phyloP scores from a whole-genome alignment of 2,329 filamentous ascomycete genomes.

The Cladosporium sp. region DNA sequence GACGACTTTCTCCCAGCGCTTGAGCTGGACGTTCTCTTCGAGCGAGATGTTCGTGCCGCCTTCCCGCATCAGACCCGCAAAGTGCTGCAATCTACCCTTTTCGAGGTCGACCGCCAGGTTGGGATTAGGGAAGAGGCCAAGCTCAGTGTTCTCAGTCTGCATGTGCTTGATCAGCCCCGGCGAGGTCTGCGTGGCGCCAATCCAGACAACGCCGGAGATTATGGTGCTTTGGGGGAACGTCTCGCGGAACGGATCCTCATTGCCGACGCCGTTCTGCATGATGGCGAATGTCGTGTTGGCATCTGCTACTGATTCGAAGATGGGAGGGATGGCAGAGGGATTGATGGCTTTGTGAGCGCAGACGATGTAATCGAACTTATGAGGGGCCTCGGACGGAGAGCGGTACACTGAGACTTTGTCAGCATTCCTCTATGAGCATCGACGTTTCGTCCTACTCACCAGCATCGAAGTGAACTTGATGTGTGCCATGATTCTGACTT shows the following conservation, averaged over 20 bases:
- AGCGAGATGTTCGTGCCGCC: conserved; percentile 46
- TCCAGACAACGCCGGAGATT: conserved; percentile 54
- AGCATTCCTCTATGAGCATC: conserved; percentile 17
- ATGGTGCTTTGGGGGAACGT: conserved; percentile 51
- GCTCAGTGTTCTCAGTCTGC: conserved; percentile 52
- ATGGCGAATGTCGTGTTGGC: conserved; percentile 53
- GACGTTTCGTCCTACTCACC: conserved; percentile 5
- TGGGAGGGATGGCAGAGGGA: conserved; percentile 32
- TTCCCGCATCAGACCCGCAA: conserved; percentile 39
- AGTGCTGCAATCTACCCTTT: conserved; percentile 35
- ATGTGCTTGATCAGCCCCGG: conserved; percentile 50
- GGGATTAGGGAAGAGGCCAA: conserved; percentile 49
- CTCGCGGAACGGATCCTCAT: conserved; percentile 52
- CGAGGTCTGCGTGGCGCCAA: conserved; percentile 48
- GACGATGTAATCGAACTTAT: conserved; percentile 45
- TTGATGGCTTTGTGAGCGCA: conserved; percentile 45
- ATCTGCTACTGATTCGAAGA: conserved; percentile 37
- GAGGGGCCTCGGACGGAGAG: conserved; percentile 29
- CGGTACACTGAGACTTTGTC: conserved; percentile 36
- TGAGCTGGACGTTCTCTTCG: conserved; percentile 51
- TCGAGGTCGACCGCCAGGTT: conserved; percentile 30
- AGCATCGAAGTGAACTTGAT: conserved; percentile 27
- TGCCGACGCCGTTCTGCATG: conserved; percentile 61
- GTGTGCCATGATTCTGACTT: conserved; percentile 40
- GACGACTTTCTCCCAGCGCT: conserved; percentile 59